phyloP scores from a whole-genome alignment of 768 basidiomycete genomes.

The Tricholoma flavovirens region DNA sequence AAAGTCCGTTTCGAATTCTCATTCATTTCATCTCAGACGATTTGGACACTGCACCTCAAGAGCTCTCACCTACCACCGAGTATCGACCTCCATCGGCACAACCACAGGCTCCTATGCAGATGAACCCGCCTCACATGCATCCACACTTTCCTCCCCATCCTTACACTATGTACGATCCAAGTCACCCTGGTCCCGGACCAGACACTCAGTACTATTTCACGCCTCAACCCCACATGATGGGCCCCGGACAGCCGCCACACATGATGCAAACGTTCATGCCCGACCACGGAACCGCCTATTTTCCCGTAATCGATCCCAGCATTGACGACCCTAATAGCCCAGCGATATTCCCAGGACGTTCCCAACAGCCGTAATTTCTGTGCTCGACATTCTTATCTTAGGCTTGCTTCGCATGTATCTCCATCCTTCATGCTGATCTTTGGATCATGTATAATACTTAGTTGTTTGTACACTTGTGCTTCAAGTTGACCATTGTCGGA shows the following conservation, averaged over 20 bases:
- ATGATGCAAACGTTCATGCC: slow-evolving; percentile 15
- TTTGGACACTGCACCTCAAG: slow-evolving; percentile 4
- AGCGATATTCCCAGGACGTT: slow-evolving; percentile 1
- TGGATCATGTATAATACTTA: slow-evolving; percentile 3
- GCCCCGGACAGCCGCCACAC: slow-evolving; percentile 18
- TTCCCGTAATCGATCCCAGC: slow-evolving; percentile 35
- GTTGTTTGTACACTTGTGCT: slow-evolving; percentile 4
- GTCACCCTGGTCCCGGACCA: slow-evolving; percentile 7
- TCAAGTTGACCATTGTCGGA: not conserved
- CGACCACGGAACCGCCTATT: slow-evolving; percentile 22
- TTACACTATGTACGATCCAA: slow-evolving; percentile 10
- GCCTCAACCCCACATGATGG: slow-evolving; percentile 15
- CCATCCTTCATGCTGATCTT: not conserved
- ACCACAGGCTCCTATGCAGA: slow-evolving; percentile 14
- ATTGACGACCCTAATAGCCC: slow-evolving; percentile 14
- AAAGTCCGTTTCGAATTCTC: not conserved
- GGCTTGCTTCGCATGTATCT: not conserved
- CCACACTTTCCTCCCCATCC: slow-evolving; percentile 17
- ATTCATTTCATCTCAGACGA: slow-evolving; percentile 1
- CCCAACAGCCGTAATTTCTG: not conserved
- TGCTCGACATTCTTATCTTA: not conserved
- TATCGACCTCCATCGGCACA: slow-evolving; percentile 13
- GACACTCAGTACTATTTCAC: slow-evolving; percentile 14
- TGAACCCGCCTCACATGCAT: slow-evolving; percentile 19
- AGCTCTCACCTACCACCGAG: slow-evolving; percentile 7